Evolutionary conservation across 169 alveolate species (phyloP), one percentile per base, ranked within the genome.

Genomic region (Cryptosporidium tyzzeri): DNA sequence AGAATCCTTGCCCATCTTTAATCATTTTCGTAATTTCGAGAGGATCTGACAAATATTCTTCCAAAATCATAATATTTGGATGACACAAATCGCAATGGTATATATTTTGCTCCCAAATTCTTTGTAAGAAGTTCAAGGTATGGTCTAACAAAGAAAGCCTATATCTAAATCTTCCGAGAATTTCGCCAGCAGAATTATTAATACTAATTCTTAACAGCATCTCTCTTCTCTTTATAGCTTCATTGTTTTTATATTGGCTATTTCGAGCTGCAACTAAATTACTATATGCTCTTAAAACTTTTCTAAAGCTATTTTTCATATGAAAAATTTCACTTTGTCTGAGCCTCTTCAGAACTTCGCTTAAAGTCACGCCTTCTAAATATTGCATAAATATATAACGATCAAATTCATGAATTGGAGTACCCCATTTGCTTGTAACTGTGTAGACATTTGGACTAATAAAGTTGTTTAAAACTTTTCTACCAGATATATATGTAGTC

Each of bases 1-100:
- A 67, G 62, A 80, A 80, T 35, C 89, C 89, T 14, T 80, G 89
- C 16, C 89, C 89, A 21, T 80, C 89, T 65, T 58, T 59, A 44
- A 80, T 65, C 0, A 80, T 80, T 29, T 80, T 80, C 5, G 67
- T 50, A 9, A 80, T 59, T 45, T 80, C 89, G 23, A 62, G 71
- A 1, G 73, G 73, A 31, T 80, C 75, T 37, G 89, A 61, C 10
- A 59, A 31, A 21, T 80, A 65, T 33, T 80, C 89, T n/a, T 80
- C 89, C 62, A 80, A 29, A 61, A 80, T 80, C 89, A 80, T 80
- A 4, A 80, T 61, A 65, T 80, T 80, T n/a, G 89, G 89, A 53
- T 80, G 75, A 74, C 80, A 62, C 48, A 80, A 31, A 44, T 80
- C 89, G 9, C 89, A 80, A 44, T 80, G 89, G 16, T 80, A 80